Evolutionary conservation across 192 early-diverging fungal species (phyloP).

Genomic region (Dimargaris xerosporica): DNA sequence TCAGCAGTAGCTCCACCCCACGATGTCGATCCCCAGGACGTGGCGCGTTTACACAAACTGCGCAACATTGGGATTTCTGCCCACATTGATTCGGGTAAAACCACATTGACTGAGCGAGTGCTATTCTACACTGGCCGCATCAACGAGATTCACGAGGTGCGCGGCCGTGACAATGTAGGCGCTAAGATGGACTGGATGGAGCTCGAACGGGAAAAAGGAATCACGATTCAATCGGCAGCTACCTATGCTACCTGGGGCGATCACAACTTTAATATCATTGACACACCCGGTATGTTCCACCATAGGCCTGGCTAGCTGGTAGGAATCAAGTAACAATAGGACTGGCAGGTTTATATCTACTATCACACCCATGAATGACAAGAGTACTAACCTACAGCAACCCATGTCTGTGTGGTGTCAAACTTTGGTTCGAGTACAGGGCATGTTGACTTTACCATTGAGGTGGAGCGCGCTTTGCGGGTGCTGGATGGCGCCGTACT

Average conservation of each 20-base stretch:
- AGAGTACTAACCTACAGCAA: slow-evolving; percentile 37
- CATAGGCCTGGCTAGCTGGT: too few species aligned
- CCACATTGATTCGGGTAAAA: slow-evolving; percentile 81
- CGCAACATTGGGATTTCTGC: slow-evolving; percentile 84
- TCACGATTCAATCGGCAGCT: slow-evolving; percentile 79
- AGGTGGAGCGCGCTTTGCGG: slow-evolving; percentile 74
- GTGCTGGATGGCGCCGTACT: slow-evolving; percentile 78
- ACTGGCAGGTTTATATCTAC: too few species aligned
- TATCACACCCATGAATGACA: too few species aligned
- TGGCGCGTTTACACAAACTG: slow-evolving; percentile 38
- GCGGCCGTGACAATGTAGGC: slow-evolving; percentile 76
- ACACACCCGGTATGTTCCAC: too few species aligned
- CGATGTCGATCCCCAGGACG: slow-evolving; percentile 13
- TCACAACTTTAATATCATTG: slow-evolving; percentile 72
- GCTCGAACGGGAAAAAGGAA: slow-evolving; percentile 86
- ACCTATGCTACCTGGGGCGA: slow-evolving; percentile 69
- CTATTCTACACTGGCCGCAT: slow-evolving; percentile 75
- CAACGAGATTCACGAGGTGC: slow-evolving; percentile 80
- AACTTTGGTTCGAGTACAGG: too few species aligned
- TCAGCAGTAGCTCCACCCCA: too few species aligned
- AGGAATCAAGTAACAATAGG: too few species aligned
- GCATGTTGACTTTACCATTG: slow-evolving; percentile 82
- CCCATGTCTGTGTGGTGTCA: not conserved
- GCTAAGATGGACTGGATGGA: slow-evolving; percentile 99
- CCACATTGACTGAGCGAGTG: slow-evolving; percentile 71